phyloP scores from a whole-genome alignment of 257 asterid species.

The Nicotiana obtusifolia region DNA sequence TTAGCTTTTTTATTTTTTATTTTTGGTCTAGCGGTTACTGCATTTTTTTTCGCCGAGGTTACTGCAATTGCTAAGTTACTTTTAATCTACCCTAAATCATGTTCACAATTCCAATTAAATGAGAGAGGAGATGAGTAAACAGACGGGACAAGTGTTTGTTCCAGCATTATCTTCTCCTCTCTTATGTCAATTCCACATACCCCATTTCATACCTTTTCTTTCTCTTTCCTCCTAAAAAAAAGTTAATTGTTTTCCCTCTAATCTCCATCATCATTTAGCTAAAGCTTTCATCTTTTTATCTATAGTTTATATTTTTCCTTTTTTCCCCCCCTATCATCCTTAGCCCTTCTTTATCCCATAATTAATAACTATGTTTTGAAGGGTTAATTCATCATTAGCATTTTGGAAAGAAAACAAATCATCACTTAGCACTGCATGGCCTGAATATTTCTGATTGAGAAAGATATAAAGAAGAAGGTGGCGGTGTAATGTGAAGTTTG shows the following conservation, averaged over 20 bases:
- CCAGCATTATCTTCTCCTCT: slow-evolving; percentile 14
- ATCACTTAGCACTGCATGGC: not conserved
- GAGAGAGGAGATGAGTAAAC: not conserved
- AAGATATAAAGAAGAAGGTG: not conserved
- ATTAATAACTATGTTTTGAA: not conserved
- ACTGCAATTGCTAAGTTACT: not conserved
- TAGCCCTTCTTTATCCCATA: not conserved
- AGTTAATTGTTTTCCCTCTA: not conserved
- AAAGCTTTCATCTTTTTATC: not conserved
- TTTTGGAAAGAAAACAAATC: not conserved
- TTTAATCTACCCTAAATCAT: not conserved
- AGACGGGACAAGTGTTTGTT: slow-evolving; percentile 24
- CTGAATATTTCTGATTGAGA: not conserved
- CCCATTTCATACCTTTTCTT: not conserved
- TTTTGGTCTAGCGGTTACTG: not conserved
- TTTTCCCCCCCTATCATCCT: not conserved
- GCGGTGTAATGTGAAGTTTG: slow-evolving; percentile 21
- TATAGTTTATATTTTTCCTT: not conserved
- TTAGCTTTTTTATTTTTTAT: too few relatives aligned
- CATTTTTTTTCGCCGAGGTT: not conserved
- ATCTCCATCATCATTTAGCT: not conserved
- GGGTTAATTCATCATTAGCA: not conserved
- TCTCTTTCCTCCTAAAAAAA: not conserved
- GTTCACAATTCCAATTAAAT: not conserved
- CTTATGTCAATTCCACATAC: not conserved